Conservation (phyloP, 225 moss, liverwort and hornwort genomes). For the Thuidium tamariscinum region DNA sequence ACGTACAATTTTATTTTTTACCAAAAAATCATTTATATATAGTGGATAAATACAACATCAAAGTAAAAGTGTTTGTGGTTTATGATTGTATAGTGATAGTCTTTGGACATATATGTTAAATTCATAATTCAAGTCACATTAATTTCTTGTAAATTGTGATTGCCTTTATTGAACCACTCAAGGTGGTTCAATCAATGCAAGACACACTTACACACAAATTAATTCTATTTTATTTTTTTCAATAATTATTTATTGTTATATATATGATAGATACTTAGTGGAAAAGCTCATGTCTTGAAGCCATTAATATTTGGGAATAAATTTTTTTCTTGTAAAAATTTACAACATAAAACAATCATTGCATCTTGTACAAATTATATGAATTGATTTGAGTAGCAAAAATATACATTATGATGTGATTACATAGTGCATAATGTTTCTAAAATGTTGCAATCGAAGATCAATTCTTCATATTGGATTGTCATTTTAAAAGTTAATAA, state of each 20-base stretch:
- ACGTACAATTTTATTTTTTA: rapidly evolving
- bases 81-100: neutral
- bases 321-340: neutral
- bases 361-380: neutral
- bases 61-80: rapidly evolving
- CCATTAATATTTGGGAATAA: neutral
- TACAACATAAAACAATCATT: neutral
- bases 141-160: neutral
- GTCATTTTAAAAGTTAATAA: neutral
- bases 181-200: neutral
- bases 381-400: neutral
- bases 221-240: neutral
- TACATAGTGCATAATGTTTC: neutral
- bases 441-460: neutral
- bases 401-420: neutral
- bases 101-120: rapidly evolving
- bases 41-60: neutral
- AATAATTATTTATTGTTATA: neutral
- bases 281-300: neutral
- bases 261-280: rapidly evolving
- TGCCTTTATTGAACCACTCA: rapidly evolving
- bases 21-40: neutral
- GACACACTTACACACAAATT: neutral
- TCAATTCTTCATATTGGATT: neutral
- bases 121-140: neutral